Percentiles rank a stretch among this genome's conserved stretches.
Conservation (phyloP, 108 stramenopile species). For the Nitzschia sp. region DNA sequence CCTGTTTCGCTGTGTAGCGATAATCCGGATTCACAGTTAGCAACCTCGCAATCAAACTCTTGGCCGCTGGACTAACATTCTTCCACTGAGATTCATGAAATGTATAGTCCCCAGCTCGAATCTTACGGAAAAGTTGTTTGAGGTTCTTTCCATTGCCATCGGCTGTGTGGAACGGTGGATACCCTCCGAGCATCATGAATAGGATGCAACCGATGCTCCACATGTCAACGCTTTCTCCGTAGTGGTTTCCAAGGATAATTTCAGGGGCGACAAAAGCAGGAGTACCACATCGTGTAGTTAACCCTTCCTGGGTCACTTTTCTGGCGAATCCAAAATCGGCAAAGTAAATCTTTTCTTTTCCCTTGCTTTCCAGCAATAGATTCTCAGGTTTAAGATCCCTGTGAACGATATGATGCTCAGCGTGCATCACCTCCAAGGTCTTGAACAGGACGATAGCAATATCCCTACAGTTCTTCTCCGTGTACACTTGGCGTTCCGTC, state of each 20-base stretch:
- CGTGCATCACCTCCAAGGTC: conserved; percentile 80
- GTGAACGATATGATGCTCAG: conserved; percentile 77
- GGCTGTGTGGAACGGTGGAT: conserved; percentile 51
- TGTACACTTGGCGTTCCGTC: conserved; percentile 68
- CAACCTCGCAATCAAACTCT: conserved; percentile 69
- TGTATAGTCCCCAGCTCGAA: conserved; percentile 65
- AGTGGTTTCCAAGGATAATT: conserved; percentile 58
- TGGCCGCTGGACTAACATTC: conserved; percentile 68
- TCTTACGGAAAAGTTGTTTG: conserved; percentile 62
- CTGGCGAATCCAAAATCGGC: conserved; percentile 97
- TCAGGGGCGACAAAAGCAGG: conserved; percentile 95
- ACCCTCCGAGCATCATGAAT: conserved; percentile 86
- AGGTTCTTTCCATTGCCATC: conserved; percentile 53
- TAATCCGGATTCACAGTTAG: conserved; percentile 70
- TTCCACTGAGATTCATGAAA: conserved; percentile 78
- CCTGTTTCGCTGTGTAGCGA: conserved; percentile 66
- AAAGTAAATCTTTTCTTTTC: conserved; percentile 50
- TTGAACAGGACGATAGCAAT: conserved; percentile 61
- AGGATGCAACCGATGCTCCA: conserved; percentile 92
- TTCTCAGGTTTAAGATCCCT: conserved; percentile 91
- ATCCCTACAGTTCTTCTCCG: conserved; percentile 86
- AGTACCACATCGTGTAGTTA: conserved; percentile 87
- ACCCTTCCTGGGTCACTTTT: conserved; percentile 49
- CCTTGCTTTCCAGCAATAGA: conserved; percentile 66
- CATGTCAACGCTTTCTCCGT: conserved; percentile 85